These are phyloP conservation scores for Boletellus ananas DNA, from an alignment of 768 basidiomycete species.

Conservation along the genomic window DNA sequence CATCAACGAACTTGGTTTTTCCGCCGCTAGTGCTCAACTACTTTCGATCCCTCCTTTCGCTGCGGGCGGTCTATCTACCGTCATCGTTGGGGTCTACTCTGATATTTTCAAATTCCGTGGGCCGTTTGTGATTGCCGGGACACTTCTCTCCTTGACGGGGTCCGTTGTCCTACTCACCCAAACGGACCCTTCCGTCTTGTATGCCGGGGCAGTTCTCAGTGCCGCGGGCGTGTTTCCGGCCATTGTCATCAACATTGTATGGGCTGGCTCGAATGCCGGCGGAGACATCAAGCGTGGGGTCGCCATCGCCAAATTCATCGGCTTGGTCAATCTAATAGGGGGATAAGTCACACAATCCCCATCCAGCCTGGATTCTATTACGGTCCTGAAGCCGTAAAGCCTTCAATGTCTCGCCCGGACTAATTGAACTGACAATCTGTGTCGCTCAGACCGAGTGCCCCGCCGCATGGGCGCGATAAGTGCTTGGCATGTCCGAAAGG, in stretches of 20 bases:
- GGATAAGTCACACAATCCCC: background rate
- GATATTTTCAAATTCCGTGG: background rate
- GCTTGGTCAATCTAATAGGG: background rate
- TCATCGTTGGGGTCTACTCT: background rate
- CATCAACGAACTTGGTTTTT: background rate
- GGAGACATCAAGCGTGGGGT: conserved; percentile 1
- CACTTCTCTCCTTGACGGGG: background rate
- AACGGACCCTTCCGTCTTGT: background rate
- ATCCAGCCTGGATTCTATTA: background rate
- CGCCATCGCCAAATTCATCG: background rate
- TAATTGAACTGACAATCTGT: too few species aligned
- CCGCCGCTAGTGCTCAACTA: background rate
- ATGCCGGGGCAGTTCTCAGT: background rate
- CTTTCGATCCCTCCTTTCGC: background rate
- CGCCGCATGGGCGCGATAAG: too few species aligned
- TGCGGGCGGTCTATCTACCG: background rate
- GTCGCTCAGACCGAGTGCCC: too few species aligned
- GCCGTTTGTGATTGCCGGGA: background rate
- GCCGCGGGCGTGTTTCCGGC: background rate
- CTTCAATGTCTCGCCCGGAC: too few species aligned
- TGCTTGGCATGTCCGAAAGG: too few species aligned
- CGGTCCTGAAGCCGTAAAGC: too few species aligned
- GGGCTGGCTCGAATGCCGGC: conserved; percentile 1
- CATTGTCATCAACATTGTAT: background rate
- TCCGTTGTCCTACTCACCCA: background rate